Evolutionary conservation across 2,329 filamentous ascomycete species (phyloP).

Genomic region (Colletotrichum caudatum): DNA sequence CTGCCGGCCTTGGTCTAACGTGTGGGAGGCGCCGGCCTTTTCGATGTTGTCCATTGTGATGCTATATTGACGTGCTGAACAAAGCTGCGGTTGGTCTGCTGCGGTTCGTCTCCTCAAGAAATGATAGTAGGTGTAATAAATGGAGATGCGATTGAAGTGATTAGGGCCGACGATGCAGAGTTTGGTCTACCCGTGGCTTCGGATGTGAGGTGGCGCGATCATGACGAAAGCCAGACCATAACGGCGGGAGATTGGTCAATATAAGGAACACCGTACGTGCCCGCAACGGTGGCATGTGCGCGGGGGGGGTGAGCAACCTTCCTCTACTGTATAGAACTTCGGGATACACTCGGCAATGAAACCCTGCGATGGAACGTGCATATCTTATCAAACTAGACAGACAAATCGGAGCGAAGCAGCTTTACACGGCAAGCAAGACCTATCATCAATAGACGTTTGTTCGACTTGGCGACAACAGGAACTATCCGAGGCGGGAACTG

Average conservation of each 20-base stretch:
- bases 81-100: no score
- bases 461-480: not conserved
- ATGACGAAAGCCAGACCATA: conserved; percentile 7
- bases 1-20: not conserved
- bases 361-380: not conserved
- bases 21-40: not conserved
- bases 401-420: not conserved
- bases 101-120: not conserved
- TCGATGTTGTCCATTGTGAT: conserved; percentile 1
- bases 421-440: not conserved
- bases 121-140: not conserved
- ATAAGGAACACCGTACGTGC: conserved; percentile 8
- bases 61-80: no score
- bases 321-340: not conserved
- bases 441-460: no score
- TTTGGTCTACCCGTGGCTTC: not conserved
- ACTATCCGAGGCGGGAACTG: not conserved
- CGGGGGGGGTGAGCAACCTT: not conserved
- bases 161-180: not conserved
- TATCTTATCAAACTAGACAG: not conserved
- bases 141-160: no score
- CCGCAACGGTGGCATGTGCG: conserved; percentile 8
- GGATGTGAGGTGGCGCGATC: not conserved
- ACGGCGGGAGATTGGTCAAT: conserved; percentile 9
- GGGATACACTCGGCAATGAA: conserved; percentile 19